These are phyloP conservation scores for Mycena olivaceomarginata DNA, from an alignment of 768 basidiomycete genomes.

Conservation along the genomic window DNA sequence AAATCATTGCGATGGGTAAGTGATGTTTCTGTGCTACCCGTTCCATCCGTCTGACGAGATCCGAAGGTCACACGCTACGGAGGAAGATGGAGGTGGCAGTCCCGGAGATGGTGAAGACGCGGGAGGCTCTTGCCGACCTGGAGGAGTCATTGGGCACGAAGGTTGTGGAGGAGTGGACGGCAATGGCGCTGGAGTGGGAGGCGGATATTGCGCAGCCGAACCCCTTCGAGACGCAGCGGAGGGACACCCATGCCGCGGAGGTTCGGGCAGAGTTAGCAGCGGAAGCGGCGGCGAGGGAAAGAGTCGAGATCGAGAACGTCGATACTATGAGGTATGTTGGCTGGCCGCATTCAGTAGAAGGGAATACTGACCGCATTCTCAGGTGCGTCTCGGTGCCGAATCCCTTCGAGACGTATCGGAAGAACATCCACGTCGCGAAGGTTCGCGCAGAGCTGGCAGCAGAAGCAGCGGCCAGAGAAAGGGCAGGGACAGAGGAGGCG, in stretches of 20 bases:
- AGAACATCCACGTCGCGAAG: constrained; percentile 32
- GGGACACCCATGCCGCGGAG: constrained; percentile 26
- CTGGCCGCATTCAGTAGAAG: too few species aligned
- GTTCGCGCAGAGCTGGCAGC: constrained; percentile 42
- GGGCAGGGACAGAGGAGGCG: neutral
- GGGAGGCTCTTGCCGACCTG: neutral
- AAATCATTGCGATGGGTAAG: constrained; percentile 12
- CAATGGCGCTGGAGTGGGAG: constrained; percentile 34
- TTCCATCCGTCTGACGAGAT: neutral
- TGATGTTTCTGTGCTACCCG: too few species aligned
- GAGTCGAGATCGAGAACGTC: neutral
- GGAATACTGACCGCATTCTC: too few species aligned
- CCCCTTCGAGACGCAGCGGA: constrained; percentile 27
- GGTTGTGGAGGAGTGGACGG: constrained; percentile 21
- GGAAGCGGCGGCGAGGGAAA: constrained; percentile 9
- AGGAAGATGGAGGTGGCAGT: neutral
- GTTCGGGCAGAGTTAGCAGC: constrained; percentile 43
- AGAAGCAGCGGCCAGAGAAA: constrained; percentile 4
- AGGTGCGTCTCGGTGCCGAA: constrained; percentile 2
- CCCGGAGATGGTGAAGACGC: constrained; percentile 17
- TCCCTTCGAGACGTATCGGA: constrained; percentile 24
- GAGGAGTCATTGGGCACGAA: neutral
- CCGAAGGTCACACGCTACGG: neutral
- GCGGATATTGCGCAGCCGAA: constrained; percentile 19
- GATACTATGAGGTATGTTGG: neutral